Evolutionary conservation across 768 basidiomycete genomes (phyloP), one percentile per base, ranked within the genome.

Genomic region (Tylopilus subfusipes): DNA sequence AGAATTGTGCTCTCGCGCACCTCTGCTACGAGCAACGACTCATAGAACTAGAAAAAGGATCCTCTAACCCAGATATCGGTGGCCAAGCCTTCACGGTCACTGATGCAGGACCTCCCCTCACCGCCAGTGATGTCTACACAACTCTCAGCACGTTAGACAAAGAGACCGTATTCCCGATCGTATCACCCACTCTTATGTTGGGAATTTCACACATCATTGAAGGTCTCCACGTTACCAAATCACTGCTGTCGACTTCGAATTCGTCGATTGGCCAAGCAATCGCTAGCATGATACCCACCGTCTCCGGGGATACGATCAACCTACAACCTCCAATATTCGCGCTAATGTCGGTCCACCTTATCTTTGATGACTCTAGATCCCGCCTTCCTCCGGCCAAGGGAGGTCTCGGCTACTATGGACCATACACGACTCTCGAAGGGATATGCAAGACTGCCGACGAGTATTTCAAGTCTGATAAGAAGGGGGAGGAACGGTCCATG

Each of bases 1-100:
- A 90, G 70, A 91, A 91, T 62, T 85, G 82, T 61, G 82, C 84
- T 0, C 72, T 83, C 1, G 83, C 87, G 0, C 89, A 91, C 64
- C 71, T 90, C 19, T 79, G 78, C 59, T 90, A 90, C 67, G 88
- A 91, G 68, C 78, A 77, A 54, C 81, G 87, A 14, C 80, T 91
- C 31, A 71, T 86, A 49, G 87, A 88, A 50, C 57, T 72, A 40
- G 63, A 65, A 52, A 73, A 72, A 52, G 77, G 75, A 48, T 63
- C 63, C 29, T 40, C 59, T 40, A 68, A 77, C 58, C 83, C 86
- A 2, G 86, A 90, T 65, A 81, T 91, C 47, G 86, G 88, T 13
- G 89, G 89, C 2, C 81, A 87, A 60, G 79, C 83, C 2, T 91
- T 89, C 70, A 73, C 72, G 29, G 67, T 90, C 50, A 76, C 82